These are phyloP conservation scores for Podila clonocystis DNA, from an alignment of 192 early-diverging fungal species.

Conservation along the genomic window DNA sequence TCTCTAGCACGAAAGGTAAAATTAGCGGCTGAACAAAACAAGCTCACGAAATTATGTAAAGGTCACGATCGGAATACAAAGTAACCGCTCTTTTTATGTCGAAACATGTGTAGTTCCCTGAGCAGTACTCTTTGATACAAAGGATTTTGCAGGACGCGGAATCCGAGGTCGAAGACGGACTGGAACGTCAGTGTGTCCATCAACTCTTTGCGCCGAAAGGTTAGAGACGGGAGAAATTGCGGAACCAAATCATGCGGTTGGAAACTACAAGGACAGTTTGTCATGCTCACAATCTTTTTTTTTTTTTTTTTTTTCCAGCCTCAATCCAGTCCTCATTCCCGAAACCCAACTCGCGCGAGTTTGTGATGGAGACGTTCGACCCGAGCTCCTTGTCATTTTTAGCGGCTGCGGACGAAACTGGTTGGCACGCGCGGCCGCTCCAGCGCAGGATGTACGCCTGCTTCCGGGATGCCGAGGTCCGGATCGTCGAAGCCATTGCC, in stretches of 20 bases:
- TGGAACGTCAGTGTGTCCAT: slow-evolving; percentile 66
- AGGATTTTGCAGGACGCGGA: slow-evolving; percentile 55
- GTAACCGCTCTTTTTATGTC: background rate
- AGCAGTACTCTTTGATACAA: slow-evolving; percentile 64
- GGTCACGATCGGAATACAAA: no score
- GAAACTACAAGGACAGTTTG: background rate
- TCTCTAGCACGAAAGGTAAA: slow-evolving; percentile 62
- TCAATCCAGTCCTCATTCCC: slow-evolving; percentile 51
- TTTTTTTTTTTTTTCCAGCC: background rate
- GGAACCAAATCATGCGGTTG: background rate
- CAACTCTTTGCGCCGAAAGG: slow-evolving; percentile 57
- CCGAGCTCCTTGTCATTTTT: slow-evolving; percentile 11
- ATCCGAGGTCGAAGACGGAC: slow-evolving; percentile 54
- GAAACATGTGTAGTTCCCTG: slow-evolving; percentile 68
- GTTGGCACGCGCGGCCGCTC: slow-evolving; percentile 17
- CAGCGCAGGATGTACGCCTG: slow-evolving; percentile 18
- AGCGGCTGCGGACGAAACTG: slow-evolving; percentile 1
- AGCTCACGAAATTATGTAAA: no score
- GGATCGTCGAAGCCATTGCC: slow-evolving; percentile 45
- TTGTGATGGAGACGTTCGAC: slow-evolving; percentile 59
- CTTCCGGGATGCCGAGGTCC: slow-evolving; percentile 28
- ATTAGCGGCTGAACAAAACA: no score
- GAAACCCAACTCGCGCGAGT: slow-evolving; percentile 63
- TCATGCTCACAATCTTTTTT: background rate
- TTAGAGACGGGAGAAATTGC: background rate